A percentile compares a stretch with the other conserved stretches of the same genome.
phyloP scores from a whole-genome alignment of 768 basidiomycete genomes.

The Chalciporus pseudorubinellus region DNA sequence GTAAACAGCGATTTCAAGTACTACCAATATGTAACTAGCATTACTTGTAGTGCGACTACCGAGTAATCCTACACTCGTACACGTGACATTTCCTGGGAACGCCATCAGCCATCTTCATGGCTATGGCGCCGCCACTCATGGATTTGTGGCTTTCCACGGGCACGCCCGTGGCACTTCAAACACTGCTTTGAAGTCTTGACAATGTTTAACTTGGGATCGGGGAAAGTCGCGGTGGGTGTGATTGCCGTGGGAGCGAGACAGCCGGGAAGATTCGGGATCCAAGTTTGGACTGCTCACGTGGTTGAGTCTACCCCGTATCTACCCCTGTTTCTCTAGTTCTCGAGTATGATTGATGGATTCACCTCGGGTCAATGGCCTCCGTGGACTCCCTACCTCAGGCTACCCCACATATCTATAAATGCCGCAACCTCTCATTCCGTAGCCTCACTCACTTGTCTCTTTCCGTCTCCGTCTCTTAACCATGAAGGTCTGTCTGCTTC shows the following conservation, averaged over 20 bases:
- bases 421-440: background rate
- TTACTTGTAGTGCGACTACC: too few species aligned
- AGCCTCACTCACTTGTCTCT: background rate
- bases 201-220: background rate
- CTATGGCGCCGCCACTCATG: too few species aligned
- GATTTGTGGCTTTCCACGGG: too few species aligned
- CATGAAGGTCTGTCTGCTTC: conserved; percentile 2
- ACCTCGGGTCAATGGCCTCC: background rate
- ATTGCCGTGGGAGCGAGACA: too few species aligned
- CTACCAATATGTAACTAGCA: too few species aligned
- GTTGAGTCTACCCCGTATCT: background rate
- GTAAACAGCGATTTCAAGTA: too few species aligned
- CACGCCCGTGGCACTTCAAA: too few species aligned
- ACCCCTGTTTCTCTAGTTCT: background rate
- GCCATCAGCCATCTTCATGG: too few species aligned
- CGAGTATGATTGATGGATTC: background rate
- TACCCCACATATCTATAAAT: conserved; percentile 1
- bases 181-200: too few species aligned
- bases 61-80: too few species aligned
- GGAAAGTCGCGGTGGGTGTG: background rate
- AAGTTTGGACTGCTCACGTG: background rate
- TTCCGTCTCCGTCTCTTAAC: background rate
- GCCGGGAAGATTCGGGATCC: conserved; percentile 6
- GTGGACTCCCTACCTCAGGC: background rate
- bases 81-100: too few species aligned